phyloP scores from a whole-genome alignment of 345 rosid species.

The Syzygium aromaticum region DNA sequence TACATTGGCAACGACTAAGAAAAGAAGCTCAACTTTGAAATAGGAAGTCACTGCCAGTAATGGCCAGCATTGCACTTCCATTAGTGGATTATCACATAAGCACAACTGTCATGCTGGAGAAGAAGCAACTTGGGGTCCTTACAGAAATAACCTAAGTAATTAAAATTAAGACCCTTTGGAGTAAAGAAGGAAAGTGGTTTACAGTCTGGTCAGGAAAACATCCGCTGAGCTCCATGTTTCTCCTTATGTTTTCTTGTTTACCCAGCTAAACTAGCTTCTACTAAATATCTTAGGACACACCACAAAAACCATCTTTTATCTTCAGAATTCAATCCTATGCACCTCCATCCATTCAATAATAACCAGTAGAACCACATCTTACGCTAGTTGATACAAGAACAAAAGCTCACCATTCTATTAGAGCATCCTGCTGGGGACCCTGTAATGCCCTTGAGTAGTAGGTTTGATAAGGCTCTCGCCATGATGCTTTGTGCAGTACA shows the following conservation, averaged over 20 bases:
- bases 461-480: slow-evolving; percentile 57
- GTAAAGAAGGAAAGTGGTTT: not conserved
- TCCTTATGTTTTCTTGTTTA: slow-evolving; percentile 19
- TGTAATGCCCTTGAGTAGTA: slow-evolving; percentile 34
- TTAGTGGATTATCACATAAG: not conserved
- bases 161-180: not conserved
- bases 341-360: not conserved
- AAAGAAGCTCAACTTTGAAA: not conserved
- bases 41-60: not conserved
- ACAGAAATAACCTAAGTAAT: not conserved
- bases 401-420: not conserved
- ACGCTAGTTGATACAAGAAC: not conserved
- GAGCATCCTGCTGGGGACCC: slow-evolving; percentile 14
- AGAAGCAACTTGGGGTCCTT: not conserved
- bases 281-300: not conserved
- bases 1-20: not conserved
- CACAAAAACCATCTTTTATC: not conserved
- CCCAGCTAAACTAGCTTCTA: not conserved
- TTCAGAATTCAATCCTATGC: not conserved
- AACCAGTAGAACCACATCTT: not conserved
- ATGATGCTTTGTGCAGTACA: slow-evolving; percentile 8
- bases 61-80: not conserved
- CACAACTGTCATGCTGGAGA: not conserved
- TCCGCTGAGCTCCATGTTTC: slow-evolving; percentile 25
- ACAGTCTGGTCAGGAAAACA: not conserved